A percentile compares a stretch with the other conserved stretches of the same genome.
phyloP scores from a whole-genome alignment of 2,329 filamentous ascomycete species.

The Aspergillus japonicus region DNA sequence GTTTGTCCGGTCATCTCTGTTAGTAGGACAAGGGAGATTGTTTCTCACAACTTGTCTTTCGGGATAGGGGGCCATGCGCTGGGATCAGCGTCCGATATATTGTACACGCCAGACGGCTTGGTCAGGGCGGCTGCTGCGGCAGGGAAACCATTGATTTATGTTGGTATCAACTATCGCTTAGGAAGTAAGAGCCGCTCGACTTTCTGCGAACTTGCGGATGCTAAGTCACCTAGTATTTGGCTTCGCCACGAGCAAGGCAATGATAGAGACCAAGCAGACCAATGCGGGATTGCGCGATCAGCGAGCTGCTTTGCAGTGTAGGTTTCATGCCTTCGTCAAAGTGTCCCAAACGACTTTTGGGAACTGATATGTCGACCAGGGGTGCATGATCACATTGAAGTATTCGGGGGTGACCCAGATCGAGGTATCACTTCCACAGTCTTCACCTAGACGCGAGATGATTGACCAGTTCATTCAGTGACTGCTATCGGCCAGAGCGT shows the following conservation, averaged over 20 bases:
- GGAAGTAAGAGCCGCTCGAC: constrained; percentile 6
- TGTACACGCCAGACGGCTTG: constrained; percentile 17
- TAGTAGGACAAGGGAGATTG: not conserved
- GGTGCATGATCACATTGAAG: constrained; percentile 18
- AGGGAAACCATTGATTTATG: constrained; percentile 14
- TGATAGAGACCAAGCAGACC: constrained; percentile 23
- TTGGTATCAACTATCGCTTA: constrained; percentile 19
- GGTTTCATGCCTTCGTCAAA: not conserved
- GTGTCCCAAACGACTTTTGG: no score
- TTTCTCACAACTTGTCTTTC: not conserved
- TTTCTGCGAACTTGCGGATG: not conserved
- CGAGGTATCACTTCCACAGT: constrained; percentile 10
- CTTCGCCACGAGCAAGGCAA: constrained; percentile 20
- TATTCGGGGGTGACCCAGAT: constrained; percentile 17
- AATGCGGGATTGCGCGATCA: constrained; percentile 35
- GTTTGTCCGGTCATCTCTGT: not conserved
- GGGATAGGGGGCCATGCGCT: constrained; percentile 17
- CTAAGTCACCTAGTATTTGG: constrained; percentile 13
- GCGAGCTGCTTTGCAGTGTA: constrained; percentile 33
- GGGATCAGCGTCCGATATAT: constrained; percentile 15
- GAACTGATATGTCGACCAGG: constrained; percentile 5
- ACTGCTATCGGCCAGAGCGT: constrained; percentile 33
- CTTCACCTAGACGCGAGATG: not conserved
- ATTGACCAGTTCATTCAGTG: constrained; percentile 14
- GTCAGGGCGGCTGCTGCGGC: constrained; percentile 8